Evolutionary conservation across 108 stramenopile species (phyloP), one percentile per base, ranked within the genome.

Genomic region (Seminavis robusta): DNA sequence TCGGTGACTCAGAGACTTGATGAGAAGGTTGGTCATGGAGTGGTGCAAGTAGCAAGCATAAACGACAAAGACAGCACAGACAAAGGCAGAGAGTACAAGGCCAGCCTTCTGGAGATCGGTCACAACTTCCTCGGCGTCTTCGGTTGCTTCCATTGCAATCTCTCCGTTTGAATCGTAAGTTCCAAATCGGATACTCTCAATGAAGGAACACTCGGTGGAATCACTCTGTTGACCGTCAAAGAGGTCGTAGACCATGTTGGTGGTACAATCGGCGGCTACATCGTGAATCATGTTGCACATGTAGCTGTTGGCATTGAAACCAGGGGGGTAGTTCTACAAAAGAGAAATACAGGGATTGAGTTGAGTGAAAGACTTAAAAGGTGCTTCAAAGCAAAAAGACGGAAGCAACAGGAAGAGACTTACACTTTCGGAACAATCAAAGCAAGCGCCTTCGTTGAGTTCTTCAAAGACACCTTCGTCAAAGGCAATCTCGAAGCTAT

Each of bases 31-130:
- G 17, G 83, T 84, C 24, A 84, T 80, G 42, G 73, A 43, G 54
- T 76, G 76, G 37, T 84, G 83, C 63, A 84, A 61, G 40, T 67
- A 79, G 33, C 77, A 79, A 0, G 83, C 66, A 36, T 74, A 79
- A 1, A 79, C 20, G 8, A 58, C 77, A 30, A 84, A 47, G 8
- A 57, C 3, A n/a, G 55, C 54, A 30, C 56, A 64, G 10, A 74
- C 9, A 4, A 56, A 25, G 9, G 67, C 3, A 1, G 67, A 56
- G 0, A 63, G 21, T 4, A 34, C 60, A 40, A 84, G 16, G 4
- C 45, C 19, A 26, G 15, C 33, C 36, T 65, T 65, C 64, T 84
- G 77, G 10, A 25, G 33, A 17, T 20, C 41, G 1, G 78, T 79
- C 4, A 79, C 58, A 49, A 45, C 42, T 20, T 48, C 52, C 21